phyloP scores from a whole-genome alignment of 192 early-diverging fungal genomes.

The Backusella parvicylindrica region DNA sequence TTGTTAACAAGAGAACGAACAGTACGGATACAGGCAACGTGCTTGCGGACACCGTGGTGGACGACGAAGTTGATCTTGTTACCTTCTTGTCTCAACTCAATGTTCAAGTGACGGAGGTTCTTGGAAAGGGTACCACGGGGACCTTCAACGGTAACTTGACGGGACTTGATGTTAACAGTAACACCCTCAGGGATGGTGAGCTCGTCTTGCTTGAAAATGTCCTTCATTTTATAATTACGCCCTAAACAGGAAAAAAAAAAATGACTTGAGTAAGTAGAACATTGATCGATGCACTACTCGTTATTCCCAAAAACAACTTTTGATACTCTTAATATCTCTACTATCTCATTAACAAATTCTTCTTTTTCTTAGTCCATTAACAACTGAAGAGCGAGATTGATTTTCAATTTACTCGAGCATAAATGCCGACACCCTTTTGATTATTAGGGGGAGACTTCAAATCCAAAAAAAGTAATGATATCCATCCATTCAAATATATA shows the following conservation, averaged over 20 bases:
- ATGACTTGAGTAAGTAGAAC: not conserved
- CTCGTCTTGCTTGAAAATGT: slow-evolving; percentile 86
- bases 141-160: slow-evolving; percentile 80
- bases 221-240: slow-evolving; percentile 58
- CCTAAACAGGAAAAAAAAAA: not conserved
- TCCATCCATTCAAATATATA: slow-evolving; percentile 3
- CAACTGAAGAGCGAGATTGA: not conserved
- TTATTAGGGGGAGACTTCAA: no score
- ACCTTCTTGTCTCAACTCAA: slow-evolving; percentile 76
- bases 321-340: not conserved
- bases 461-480: not conserved
- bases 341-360: no score
- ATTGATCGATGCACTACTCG: not conserved
- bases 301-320: not conserved
- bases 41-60: slow-evolving; percentile 95
- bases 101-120: slow-evolving; percentile 89
- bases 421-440: not conserved
- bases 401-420: not conserved
- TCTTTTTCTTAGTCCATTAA: not conserved
- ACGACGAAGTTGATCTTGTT: slow-evolving; percentile 88
- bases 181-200: slow-evolving; percentile 88
- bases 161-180: slow-evolving; percentile 84
- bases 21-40: slow-evolving; percentile 97
- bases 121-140: slow-evolving; percentile 86
- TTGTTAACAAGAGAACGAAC: slow-evolving; percentile 93